Evolutionary conservation across 306 rosid species (phyloP), one percentile per base, ranked within the genome.

Genomic region (Amphicarpaea edgeworthii): DNA sequence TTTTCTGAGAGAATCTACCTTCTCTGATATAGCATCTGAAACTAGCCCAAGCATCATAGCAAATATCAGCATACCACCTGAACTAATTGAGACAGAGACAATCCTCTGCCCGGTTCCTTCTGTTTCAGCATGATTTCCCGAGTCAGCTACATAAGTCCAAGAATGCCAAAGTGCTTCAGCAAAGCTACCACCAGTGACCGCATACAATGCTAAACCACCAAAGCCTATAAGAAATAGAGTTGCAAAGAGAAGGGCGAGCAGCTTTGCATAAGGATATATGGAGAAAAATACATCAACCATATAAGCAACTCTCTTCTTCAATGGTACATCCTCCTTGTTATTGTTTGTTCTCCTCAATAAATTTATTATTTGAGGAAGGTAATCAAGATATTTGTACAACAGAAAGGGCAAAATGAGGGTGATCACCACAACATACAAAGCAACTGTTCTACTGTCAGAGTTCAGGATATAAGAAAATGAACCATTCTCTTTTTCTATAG

Each of bases 1-100:
- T 85, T 94, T 94, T 70, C 97, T 83, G 78, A 94, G 89, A 15
- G 98, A 94, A 87, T 94, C 98, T 47, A 94, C 96, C 88, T 92
- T 92, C 90, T 92, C 98, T 3, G 98, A 87, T 85, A 94, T 94
- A 54, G 98, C 98, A 76, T 94, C 98, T 8, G 96, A 94, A 81
- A 94, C 90, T 62, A 94, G 97, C 34, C 98, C 98, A 71, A 94
- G 97, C 95, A 94, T 90, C 98, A 92, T 94, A 53, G 98, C 98
- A 87, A 94, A 94, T 82, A 94, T 92, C 12, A 94, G 90, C 98
- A 94, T 94, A 79, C 98, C 98, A 28, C 98, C 98, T 14, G 98
- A 83, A 75, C 96, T 94, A 70, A 94, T 88, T 55, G 98, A 94
- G 86, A 94, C 97, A 63, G 98, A 94, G 77, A 94, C 98, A 26